Base-by-base conservation (phyloP, 306 rosid genomes). In the Trifolium repens region DNA sequence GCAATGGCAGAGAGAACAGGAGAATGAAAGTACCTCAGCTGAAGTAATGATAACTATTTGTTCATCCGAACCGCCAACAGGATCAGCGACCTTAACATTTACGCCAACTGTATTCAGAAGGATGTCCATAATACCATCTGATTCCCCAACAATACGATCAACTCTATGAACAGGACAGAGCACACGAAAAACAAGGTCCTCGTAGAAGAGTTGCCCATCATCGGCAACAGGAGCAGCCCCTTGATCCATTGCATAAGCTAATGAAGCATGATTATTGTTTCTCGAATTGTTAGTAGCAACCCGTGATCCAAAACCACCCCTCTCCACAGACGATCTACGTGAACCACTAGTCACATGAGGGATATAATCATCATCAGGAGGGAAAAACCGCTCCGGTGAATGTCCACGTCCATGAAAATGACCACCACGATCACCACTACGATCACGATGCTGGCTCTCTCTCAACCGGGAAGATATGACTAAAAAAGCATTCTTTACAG, bases 391-490 rank as follows among this genome's bases (percentile, higher is more conserved):
- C 73, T 96, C 99, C 0, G 99, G 98, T 22, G 99, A 96, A 84
- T 88, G 92, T 44, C 19, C 63, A 17, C 98, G 93, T 50, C 90
- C 96, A 72, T 96, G 97, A 73, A 92, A 90, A 78, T 90, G 86
- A 80, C 84, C 64, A 40, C 44, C 67, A 32, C 99, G 96, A 73
- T 19, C 62, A 53, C 30, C 30, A 2, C 61, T 13, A 32, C 99
- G 96, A 42, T 96, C 98, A 5, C 99, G 98, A 79, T 96, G 98
- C 85, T 96, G 99, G 68, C 99, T 96, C 91, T 96, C 99, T 91
- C 99, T 88, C 82, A 96, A 84, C 72, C 99, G 93, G 32, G 96
- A 81, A 30, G 99, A 90, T 69, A 96, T 88, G 14, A 84, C 78
- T 16, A 69, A 83, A 65, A 92, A 49, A 72, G 99, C 98, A 79